Conservation (phyloP, 108 stramenopile genomes). For the Cyclotella cryptica region DNA sequence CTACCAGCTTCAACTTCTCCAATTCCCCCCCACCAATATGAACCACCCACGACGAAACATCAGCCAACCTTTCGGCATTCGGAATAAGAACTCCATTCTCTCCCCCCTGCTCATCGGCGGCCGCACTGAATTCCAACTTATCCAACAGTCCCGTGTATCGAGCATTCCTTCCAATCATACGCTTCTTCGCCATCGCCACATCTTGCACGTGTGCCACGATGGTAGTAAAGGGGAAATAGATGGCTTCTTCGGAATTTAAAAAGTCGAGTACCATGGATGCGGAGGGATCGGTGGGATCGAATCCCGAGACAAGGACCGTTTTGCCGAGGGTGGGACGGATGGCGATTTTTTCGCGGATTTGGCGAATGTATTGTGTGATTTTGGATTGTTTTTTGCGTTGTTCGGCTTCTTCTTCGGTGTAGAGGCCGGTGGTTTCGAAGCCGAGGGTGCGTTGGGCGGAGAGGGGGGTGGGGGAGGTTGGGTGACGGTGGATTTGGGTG, state of each 20-base stretch:
- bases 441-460: constrained; percentile 32
- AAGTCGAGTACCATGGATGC: constrained; percentile 81
- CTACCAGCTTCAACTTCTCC: constrained; percentile 46
- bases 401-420: constrained; percentile 32
- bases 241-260: constrained; percentile 81
- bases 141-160: constrained; percentile 92
- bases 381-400: constrained; percentile 16
- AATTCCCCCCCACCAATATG: constrained; percentile 51
- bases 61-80: constrained; percentile 63
- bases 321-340: constrained; percentile 42
- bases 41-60: constrained; percentile 74
- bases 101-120: constrained; percentile 9
- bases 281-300: constrained; percentile 57
- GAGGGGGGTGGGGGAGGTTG: not conserved
- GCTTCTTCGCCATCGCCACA: constrained; percentile 82
- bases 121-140: constrained; percentile 72
- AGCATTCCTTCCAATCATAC: constrained; percentile 82
- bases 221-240: constrained; percentile 61
- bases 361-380: constrained; percentile 20
- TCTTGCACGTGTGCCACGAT: constrained; percentile 88
- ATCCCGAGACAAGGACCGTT: constrained; percentile 46
- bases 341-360: constrained; percentile 10
- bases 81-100: constrained; percentile 47
- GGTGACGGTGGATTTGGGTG: constrained; percentile 13
- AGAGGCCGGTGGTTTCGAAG: constrained; percentile 37